Base-by-base conservation (phyloP, 2,329 filamentous ascomycete species). In the Torrubiellomyces zombiae region DNA sequence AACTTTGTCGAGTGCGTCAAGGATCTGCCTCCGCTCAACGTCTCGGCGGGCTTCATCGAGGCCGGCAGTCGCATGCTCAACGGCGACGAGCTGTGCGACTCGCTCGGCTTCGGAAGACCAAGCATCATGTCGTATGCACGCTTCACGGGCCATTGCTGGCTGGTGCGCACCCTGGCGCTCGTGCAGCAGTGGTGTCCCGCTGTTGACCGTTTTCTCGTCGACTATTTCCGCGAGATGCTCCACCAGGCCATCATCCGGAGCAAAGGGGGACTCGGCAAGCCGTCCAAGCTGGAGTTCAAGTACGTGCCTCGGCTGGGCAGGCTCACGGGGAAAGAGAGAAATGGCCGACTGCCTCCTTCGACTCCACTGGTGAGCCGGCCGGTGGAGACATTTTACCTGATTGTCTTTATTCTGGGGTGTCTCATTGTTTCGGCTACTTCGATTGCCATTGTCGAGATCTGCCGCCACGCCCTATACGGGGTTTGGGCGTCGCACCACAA, bases 1-100 rank as follows among this genome's bases (percentile, higher is more conserved):
- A 56, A 56, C 32, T 50, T 55, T 20, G 38, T 55, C 12, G 37
- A 53, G 20, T 44, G 42, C 20, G 33, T 55, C n/a, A 41, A 38
- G 18, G 48, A 51, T 21, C 23, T 51, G 3, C 43, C 49, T 1
- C 51, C 50, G 0, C 38, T 51, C 14, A 42, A 50, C 18, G 33
- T 51, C 14, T 52, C 50, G 0, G 39, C 30, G 10, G 35, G 30
- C 1, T 53, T 51, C 26, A 43, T 52, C 13, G 47, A 47, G 22
- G 49, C 48, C 1, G 48, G 45, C 1, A 51, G 47, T n/a, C 37
- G 51, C 3, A 42, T 44, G 20, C 34, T 56, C 10, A 56, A 54
- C 21, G 50, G 50, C 0, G 37, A 53, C 26, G 37, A 45, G 22
- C 29, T 55, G 9, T 54, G 48, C 24, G 43, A 55, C 24, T 32